Evolutionary conservation across 2,329 filamentous ascomycete species (phyloP).

Genomic region (Aspergillus pseudonomiae): DNA sequence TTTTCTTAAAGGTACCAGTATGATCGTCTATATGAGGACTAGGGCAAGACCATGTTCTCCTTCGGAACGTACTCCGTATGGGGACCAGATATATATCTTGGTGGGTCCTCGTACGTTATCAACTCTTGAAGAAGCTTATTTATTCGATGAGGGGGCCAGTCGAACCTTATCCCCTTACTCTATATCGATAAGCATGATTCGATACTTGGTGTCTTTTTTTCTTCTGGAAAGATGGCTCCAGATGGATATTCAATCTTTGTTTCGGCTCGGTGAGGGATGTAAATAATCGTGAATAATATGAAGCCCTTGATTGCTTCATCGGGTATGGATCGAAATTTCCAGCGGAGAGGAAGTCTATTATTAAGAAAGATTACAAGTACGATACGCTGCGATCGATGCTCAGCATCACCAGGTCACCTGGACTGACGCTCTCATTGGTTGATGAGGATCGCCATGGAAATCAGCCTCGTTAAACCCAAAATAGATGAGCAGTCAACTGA

Average conservation of each 20-base stretch:
- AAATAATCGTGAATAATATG: neutral
- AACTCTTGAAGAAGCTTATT: neutral
- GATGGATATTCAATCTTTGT: neutral
- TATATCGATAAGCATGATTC: neutral
- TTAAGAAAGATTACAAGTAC: neutral
- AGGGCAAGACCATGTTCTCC: neutral
- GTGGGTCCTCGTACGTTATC: conserved; percentile 11
- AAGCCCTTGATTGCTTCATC: neutral
- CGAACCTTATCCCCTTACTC: neutral
- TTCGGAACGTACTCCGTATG: neutral
- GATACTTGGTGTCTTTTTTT: neutral
- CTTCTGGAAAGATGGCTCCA: no score
- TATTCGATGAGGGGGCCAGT: neutral
- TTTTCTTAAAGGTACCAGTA: neutral
- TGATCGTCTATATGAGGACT: neutral
- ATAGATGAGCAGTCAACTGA: neutral
- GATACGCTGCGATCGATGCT: neutral
- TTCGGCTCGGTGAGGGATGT: neutral
- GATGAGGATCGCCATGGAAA: neutral
- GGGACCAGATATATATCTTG: neutral
- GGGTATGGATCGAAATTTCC: neutral
- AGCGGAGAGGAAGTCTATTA: neutral
- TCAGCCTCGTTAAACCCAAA: neutral
- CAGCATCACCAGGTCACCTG: neutral
- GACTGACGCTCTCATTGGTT: neutral